These are phyloP conservation scores for Telopea speciosissima DNA, from an alignment of 177 flowering plant species.

Conservation along the genomic window DNA sequence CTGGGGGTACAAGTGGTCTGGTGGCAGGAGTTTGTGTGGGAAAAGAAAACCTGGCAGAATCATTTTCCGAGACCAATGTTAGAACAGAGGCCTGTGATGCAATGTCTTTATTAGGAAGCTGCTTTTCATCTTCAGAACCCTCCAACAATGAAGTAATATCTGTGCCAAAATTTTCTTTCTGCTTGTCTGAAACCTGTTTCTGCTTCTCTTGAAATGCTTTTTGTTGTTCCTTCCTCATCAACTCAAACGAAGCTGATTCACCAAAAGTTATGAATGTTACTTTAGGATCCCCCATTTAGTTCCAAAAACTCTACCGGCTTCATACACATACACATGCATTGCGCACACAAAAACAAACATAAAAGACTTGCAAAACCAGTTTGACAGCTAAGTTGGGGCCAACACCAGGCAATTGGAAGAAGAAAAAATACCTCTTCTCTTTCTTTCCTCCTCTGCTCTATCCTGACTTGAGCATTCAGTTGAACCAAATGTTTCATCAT, in stretches of 20 bases:
- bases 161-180: constrained; percentile 30
- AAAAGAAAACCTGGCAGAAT: constrained; percentile 34
- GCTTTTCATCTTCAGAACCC: constrained; percentile 44
- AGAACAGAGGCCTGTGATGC: constrained; percentile 26
- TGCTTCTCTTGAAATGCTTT: constrained; percentile 67
- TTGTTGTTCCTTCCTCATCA: constrained; percentile 87
- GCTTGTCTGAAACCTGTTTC: constrained; percentile 38
- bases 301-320: too few relatives aligned
- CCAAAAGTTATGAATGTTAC: constrained; percentile 8
- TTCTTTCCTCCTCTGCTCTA: constrained; percentile 88
- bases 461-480: constrained; percentile 72
- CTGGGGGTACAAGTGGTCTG: constrained; percentile 95
- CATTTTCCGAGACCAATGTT: constrained; percentile 26
- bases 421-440: constrained; percentile 72
- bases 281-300: neutral
- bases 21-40: constrained; percentile 41
- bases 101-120: constrained; percentile 20
- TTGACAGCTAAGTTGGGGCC: neutral
- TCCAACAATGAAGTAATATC: constrained; percentile 35
- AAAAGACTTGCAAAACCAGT: constrained; percentile 4
- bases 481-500: constrained; percentile 98
- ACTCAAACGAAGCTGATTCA: constrained; percentile 76
- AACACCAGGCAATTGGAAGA: neutral
- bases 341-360: too few relatives aligned
- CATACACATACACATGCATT: too few relatives aligned